Conservation (phyloP, 139 green algal species). For the Medakamo hakoo region DNA sequence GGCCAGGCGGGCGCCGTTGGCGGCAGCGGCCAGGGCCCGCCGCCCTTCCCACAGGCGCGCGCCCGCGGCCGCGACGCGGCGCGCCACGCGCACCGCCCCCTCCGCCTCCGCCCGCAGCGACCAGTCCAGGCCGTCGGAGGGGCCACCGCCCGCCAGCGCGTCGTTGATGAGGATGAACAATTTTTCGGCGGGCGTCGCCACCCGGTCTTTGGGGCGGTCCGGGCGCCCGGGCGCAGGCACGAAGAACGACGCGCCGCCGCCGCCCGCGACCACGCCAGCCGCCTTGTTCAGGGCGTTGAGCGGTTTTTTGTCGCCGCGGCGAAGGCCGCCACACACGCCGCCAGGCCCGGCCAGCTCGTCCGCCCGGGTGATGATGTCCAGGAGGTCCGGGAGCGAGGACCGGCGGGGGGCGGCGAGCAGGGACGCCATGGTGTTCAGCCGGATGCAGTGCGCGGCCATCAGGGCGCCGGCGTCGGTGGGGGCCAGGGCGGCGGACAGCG, state of each 20-base stretch:
- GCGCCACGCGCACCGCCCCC: not conserved
- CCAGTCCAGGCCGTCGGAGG: not conserved
- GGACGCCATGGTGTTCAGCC: not conserved
- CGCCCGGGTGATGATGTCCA: not conserved
- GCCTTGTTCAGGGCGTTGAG: not conserved
- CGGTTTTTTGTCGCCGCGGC: not conserved
- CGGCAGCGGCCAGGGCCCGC: constrained; percentile 10
- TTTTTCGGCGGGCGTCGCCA: not conserved
- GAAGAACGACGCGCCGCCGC: not conserved
- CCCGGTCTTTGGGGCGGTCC: not conserved
- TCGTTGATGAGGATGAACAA: not conserved
- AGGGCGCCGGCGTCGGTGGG: too few species aligned
- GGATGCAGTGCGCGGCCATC: not conserved
- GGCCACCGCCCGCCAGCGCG: not conserved
- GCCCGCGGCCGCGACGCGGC: constrained; percentile 29
- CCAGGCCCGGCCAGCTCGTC: not conserved
- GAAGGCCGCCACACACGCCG: not conserved
- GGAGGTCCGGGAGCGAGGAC: not conserved
- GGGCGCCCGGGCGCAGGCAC: not conserved
- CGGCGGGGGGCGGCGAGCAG: not conserved
- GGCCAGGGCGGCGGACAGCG: not conserved
- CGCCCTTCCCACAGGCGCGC: constrained; percentile 19
- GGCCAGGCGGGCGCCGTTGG: constrained; percentile 2
- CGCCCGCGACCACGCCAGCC: too few species aligned
- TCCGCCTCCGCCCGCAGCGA: not conserved